Conservation (phyloP, 192 early-diverging fungal species). For the Coemansia aciculifera region DNA sequence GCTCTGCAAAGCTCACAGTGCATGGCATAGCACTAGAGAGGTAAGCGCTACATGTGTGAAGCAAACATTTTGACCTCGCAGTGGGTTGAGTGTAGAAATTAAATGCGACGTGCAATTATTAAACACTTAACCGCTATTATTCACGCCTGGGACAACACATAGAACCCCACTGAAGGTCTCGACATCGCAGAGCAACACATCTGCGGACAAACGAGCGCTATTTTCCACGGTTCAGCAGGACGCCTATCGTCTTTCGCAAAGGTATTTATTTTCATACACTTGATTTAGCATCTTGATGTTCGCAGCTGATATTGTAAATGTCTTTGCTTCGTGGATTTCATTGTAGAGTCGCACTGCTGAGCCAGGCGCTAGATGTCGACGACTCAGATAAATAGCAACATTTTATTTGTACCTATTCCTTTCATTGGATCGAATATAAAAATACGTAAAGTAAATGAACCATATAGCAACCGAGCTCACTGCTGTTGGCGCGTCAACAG, state of each 20-base stretch:
- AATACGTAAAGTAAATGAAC: neutral
- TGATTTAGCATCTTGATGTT: neutral
- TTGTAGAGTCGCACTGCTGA: constrained; percentile 17
- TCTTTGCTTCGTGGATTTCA: neutral
- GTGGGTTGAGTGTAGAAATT: neutral
- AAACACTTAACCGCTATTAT: no score
- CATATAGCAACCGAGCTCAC: neutral
- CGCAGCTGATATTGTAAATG: neutral
- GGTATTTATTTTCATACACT: constrained; percentile 12
- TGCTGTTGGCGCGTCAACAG: constrained; percentile 8
- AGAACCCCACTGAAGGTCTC: neutral
- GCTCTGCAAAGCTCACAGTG: constrained; percentile 18
- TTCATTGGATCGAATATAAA: neutral
- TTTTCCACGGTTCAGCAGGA: constrained; percentile 43
- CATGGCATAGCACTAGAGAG: constrained; percentile 25
- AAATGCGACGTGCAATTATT: neutral
- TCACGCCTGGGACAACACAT: neutral
- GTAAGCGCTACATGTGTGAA: neutral
- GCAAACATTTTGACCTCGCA: neutral
- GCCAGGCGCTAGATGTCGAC: constrained; percentile 11
- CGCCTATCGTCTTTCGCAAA: constrained; percentile 25
- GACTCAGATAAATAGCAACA: neutral
- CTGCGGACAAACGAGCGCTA: neutral
- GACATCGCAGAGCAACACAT: neutral
- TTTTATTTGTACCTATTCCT: neutral